A percentile compares a stretch with the other conserved stretches of the same genome.
Conservation (phyloP, 2,329 filamentous ascomycete species). For the Incumbomyces delicatus region DNA sequence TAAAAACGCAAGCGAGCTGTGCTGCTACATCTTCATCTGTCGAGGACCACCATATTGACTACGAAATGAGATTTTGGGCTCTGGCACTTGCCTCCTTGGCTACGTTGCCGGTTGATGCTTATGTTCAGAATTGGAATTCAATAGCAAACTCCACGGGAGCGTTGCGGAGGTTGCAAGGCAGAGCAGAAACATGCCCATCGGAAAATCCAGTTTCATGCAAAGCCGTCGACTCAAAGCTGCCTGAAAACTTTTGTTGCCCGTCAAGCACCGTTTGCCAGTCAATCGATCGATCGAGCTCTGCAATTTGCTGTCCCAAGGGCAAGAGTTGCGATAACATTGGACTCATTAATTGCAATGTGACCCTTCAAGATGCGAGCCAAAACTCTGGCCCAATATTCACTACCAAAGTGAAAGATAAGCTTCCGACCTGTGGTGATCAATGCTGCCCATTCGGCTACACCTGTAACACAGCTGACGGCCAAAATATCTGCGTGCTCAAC, state of each 20-base stretch:
- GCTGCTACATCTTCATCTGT: too few relatives aligned
- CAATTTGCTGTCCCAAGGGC: slow-evolving; percentile 38
- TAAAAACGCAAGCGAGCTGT: neutral
- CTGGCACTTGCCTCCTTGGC: slow-evolving; percentile 1
- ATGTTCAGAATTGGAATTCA: slow-evolving; percentile 3
- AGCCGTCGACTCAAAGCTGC: slow-evolving; percentile 30
- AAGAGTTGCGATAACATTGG: slow-evolving; percentile 32
- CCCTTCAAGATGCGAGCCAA: slow-evolving; percentile 31
- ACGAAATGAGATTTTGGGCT: slow-evolving; percentile 1
- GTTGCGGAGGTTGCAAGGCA: slow-evolving; percentile 2
- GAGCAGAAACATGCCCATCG: slow-evolving; percentile 7
- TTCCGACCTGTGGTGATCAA: slow-evolving; percentile 31
- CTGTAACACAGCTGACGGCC: slow-evolving; percentile 21
- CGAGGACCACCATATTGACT: too few relatives aligned
- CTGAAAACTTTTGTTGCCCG: slow-evolving; percentile 36
- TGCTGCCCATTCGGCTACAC: slow-evolving; percentile 41
- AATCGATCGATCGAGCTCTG: slow-evolving; percentile 32
- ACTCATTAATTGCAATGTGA: slow-evolving; percentile 35
- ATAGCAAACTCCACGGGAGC: neutral
- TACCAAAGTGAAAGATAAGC: slow-evolving; percentile 29
- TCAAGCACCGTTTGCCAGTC: slow-evolving; percentile 31
- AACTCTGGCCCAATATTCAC: slow-evolving; percentile 34
- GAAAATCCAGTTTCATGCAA: slow-evolving; percentile 16
- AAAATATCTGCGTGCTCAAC: slow-evolving; percentile 22
- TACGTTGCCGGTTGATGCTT: neutral